Evolutionary conservation across 768 basidiomycete genomes (phyloP), one percentile per base, ranked within the genome.

Genomic region (Boletus reticulatus): DNA sequence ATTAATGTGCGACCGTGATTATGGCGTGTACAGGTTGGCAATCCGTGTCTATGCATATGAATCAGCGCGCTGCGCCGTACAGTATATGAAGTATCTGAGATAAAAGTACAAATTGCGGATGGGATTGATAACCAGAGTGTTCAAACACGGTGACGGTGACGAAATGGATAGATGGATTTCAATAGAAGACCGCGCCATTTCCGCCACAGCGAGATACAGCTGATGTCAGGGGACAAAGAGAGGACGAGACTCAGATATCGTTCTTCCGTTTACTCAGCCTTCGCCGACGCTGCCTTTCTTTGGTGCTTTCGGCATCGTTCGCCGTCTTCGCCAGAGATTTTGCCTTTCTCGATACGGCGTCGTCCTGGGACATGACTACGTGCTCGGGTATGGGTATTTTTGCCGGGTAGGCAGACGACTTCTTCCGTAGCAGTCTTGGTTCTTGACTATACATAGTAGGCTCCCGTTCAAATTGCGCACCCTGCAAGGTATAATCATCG

Each of bases 181-280:
- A 58, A 59, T 58, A 59, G 60, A 66, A 67, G 62, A 59, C 52
- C 51, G 38, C 48, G 44, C 50, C 39, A 65, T 69, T 50, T 67
- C 67, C 63, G 60, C 53, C 24, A 44, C 48, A 54, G 49, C 50
- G 46, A 43, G 37, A 48, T 47, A 48, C 20, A 49, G 52, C 47
- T 59, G 43, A 56, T 56, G 57, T 55, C 53, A 56, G 36, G 49
- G 46, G 51, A 48, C 41, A 43, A 59, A 57, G 52, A 38, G 50
- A 48, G 47, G 47, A n/a, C 48, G 50, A 54, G 62, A 58, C 51
- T 69, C 50, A 64, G 50, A 48, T 52, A 61, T 67, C 60, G 55
- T 48, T 49, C 59, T 64, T 71, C 62, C 70, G 71, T 62, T 71
- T 71, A 61, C 70, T 71, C 58, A 71, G 55, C 57, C 44, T 71